These are phyloP conservation scores for Fagopyrum homotropicum DNA, from an alignment of 148 eudicot genomes.

Conservation along the genomic window DNA sequence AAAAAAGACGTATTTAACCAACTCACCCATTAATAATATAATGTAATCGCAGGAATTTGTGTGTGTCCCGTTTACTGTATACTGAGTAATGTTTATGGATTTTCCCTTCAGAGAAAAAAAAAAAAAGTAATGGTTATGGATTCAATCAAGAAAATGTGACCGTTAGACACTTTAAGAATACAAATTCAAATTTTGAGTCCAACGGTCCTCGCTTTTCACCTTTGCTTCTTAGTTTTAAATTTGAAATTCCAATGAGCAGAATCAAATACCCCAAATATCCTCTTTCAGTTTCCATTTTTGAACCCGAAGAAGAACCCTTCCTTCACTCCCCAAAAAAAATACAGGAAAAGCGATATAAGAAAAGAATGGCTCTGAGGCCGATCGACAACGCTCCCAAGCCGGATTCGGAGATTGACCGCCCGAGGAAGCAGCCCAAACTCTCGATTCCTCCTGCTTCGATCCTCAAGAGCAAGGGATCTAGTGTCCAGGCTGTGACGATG, in stretches of 20 bases:
- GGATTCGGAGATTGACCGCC: constrained; percentile 29
- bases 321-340: neutral
- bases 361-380: constrained; percentile 46
- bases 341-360: neutral
- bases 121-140: too few relatives aligned
- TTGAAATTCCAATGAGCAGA: constrained; percentile 3
- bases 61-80: too few relatives aligned
- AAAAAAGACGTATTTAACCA: too few relatives aligned
- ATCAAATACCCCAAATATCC: constrained; percentile 8
- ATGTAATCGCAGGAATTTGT: too few relatives aligned
- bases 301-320: neutral
- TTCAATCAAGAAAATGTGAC: neutral
- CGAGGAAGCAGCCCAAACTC: constrained; percentile 43
- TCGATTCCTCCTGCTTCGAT: constrained; percentile 14
- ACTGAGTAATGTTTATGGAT: too few relatives aligned
- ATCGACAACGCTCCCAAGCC: constrained; percentile 50
- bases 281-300: neutral
- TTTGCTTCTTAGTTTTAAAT: neutral
- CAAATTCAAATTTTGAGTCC: neutral
- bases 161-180: neutral
- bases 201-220: constrained; percentile 4
- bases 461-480: constrained; percentile 23
- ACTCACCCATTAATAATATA: too few relatives aligned
- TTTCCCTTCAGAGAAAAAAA: too few relatives aligned
- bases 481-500: constrained; percentile 9